Evolutionary conservation across 2,329 filamentous ascomycete species (phyloP), one percentile per base, ranked within the genome.

Genomic region (Metarhizium anisopliae): DNA sequence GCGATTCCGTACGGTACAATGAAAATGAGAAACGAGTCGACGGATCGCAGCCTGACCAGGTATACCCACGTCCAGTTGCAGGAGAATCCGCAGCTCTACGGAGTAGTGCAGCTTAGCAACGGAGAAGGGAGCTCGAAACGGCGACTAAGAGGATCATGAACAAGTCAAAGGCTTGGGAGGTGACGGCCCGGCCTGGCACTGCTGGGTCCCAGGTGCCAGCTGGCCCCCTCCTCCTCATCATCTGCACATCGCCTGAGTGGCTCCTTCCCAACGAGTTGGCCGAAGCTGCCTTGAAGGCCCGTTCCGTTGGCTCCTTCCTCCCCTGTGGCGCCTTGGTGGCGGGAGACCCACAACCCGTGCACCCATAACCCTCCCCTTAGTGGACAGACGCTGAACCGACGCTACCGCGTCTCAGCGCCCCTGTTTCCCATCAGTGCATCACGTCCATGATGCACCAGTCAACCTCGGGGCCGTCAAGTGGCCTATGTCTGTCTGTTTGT

Each of bases 331-430:
- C 10, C 45, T 6, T 30, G 36, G 40, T 30, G 36, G 51, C 51
- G 29, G 54, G 47, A 36, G 51, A 38, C 47, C 55, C 55, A 56
- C 55, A 56, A 51, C 51, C 55, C 51, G 55, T 35, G 29, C 54
- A 25, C 54, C 38, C 50, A 20, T 29, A 52, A 43, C 54, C 29
- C 25, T 18, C 29, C 14, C 38, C 8, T 7, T 6, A n/a, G 11
- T 51, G 6, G 25, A 16, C 53, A 36, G 20, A 4, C 20, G 20
- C 42, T 6, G 11, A 6, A 7, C 32, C 32, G 7, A 7, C 6
- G 32, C 32, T 25, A 3, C 32, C 32, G 32, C 32, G 42, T 45
- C 42, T 45, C 42, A 45, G 18, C 16, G n/a, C 42, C 6, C 42
- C 42, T 11, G 18, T 45, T 20, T 45, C 42, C 18, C 42, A 20